Evolutionary conservation across 345 rosid genomes (phyloP).

Genomic region (Odontarrhena argentea): DNA sequence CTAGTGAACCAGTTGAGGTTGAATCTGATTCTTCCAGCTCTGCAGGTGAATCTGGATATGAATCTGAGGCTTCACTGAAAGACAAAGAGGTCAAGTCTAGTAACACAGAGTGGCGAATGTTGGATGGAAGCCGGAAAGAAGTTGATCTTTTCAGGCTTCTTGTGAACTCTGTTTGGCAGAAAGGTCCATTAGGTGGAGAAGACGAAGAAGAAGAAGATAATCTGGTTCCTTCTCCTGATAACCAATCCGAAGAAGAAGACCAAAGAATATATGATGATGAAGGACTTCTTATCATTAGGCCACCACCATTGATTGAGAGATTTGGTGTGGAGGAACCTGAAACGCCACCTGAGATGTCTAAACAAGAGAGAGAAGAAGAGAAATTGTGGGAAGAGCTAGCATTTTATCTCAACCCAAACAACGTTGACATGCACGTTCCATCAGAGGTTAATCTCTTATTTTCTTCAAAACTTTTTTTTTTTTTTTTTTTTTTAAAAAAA

Average conservation of each 20-base stretch:
- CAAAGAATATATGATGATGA: slow-evolving; percentile 25
- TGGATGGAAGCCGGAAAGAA: slow-evolving; percentile 34
- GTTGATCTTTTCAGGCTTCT: slow-evolving; percentile 39
- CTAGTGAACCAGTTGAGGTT: slow-evolving; percentile 18
- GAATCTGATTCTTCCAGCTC: slow-evolving; percentile 32
- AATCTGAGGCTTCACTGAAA: slow-evolving; percentile 32
- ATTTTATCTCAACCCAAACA: background rate
- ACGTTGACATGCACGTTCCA: background rate
- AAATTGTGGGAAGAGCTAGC: slow-evolving; percentile 32
- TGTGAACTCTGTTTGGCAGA: slow-evolving; percentile 39
- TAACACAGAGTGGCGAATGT: slow-evolving; percentile 25
- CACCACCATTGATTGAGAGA: slow-evolving; percentile 24
- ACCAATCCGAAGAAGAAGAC: slow-evolving; percentile 26
- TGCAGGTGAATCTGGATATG: slow-evolving; percentile 33
- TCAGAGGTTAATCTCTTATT: slow-evolving; percentile 25
- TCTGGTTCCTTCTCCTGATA: slow-evolving; percentile 30
- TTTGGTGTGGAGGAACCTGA: slow-evolving; percentile 35
- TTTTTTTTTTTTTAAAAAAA: slow-evolving; percentile 5
- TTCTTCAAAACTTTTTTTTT: background rate
- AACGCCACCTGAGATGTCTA: slow-evolving; percentile 24
- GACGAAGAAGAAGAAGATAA: slow-evolving; percentile 18
- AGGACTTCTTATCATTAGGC: slow-evolving; percentile 33
- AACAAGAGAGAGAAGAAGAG: slow-evolving; percentile 1
- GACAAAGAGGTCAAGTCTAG: slow-evolving; percentile 26
- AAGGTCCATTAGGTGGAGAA: slow-evolving; percentile 23